Base-by-base conservation (phyloP, 192 early-diverging fungal genomes). In the Chytriomyces hyalinus region DNA sequence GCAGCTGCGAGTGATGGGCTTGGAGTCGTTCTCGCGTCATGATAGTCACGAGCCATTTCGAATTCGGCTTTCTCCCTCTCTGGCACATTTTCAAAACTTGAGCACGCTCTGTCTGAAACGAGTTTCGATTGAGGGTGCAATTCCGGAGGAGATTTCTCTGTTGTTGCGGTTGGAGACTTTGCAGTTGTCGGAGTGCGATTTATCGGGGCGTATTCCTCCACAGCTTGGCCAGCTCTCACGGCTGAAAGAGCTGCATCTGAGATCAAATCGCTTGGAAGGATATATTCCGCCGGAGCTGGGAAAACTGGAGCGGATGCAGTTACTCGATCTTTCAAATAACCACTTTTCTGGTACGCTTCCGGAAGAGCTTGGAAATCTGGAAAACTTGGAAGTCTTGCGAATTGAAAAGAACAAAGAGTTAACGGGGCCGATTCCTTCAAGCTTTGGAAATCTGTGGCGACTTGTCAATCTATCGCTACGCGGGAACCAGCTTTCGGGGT, bases 391-490 rank as follows among this genome's bases (percentile, higher is more conserved):
- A 15, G 45, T 17, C 8, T 11, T 67, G 2, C 43, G 45, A 0
- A 10, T 67, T 67, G 43, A 28, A 45, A 46, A 47, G 11, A 67
- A 67, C 65, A 47, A 67, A 15, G 43, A 15, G 44, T 46, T 67
- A 4, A 8, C 65, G 0, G 65, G 65, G 22, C 11, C 15, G 8
- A 67, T 67, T 5, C 65, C 65, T 3, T 11, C 36, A 46, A 13
- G 48, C 43, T 10, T 67, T 8, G 65, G 36, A 6, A 47, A 22
- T 11, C 17, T 67, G 43, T 8, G 10, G 13, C 17, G 13, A 17
- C 8, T 67, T 28, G 26, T n/a, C 8, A 10, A 8, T 15, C 8
- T 67, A 15, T 47, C 17, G 11, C 43, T 67, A 5, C 11, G 36
- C 1, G 22, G 22, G 7, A 67, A 67, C 45, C 24, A 47, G 11